phyloP scores from a whole-genome alignment of 768 basidiomycete species.

The Tricholoma bakamatsutake region DNA sequence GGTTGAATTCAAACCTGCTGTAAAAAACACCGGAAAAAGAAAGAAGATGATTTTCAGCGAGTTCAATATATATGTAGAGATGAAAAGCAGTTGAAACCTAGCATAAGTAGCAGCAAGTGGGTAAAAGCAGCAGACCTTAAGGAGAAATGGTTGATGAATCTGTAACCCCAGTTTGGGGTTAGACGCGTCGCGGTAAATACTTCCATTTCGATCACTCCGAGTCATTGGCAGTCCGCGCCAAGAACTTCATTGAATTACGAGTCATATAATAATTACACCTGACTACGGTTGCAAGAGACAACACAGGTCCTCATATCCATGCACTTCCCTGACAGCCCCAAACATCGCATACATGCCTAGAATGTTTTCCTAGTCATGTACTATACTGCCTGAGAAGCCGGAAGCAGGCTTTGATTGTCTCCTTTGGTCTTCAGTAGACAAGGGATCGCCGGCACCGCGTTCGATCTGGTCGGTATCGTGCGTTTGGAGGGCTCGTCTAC shows the following conservation, averaged over 20 bases:
- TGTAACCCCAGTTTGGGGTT: background rate
- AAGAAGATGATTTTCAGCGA: background rate
- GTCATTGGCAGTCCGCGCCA: too few species aligned
- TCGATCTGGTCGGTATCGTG: background rate
- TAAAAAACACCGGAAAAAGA: constrained; percentile 1
- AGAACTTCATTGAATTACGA: too few species aligned
- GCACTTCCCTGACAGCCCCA: too few species aligned
- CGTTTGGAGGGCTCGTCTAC: too few species aligned
- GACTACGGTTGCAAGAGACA: too few species aligned
- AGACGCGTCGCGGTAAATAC: background rate
- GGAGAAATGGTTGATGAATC: background rate
- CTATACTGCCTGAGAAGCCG: too few species aligned
- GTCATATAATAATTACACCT: too few species aligned
- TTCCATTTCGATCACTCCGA: background rate
- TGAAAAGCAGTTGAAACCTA: background rate
- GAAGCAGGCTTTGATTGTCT: too few species aligned
- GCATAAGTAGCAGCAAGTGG: constrained; percentile 5
- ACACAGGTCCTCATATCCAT: too few species aligned
- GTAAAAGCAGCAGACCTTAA: background rate
- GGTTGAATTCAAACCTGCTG: background rate
- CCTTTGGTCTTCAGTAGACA: too few species aligned
- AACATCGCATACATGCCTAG: too few species aligned
- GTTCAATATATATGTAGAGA: background rate
- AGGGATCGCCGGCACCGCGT: background rate
- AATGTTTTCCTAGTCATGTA: too few species aligned